A percentile compares a stretch with the other conserved stretches of the same genome.
These are phyloP conservation scores for Xylaria polymorpha DNA, from an alignment of 2,329 filamentous ascomycete genomes.

Conservation along the genomic window DNA sequence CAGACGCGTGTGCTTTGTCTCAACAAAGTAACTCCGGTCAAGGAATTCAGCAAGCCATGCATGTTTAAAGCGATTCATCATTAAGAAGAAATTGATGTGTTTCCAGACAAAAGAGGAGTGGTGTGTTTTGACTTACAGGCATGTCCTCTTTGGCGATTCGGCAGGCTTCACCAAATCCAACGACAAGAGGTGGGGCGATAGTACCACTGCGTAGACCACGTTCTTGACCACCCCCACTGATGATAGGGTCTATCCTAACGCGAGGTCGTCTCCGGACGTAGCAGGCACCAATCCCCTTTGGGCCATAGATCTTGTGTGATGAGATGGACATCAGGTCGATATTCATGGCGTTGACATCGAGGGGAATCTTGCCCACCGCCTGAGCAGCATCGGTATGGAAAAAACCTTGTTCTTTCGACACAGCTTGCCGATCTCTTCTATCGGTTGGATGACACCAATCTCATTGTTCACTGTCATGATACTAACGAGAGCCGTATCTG, in stretches of 20 bases:
- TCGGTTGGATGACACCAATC: constrained; percentile 97
- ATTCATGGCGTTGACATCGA: constrained; percentile 98
- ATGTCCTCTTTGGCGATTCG: constrained; percentile 91
- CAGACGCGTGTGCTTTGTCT: constrained; percentile 77
- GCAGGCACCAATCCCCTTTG: constrained; percentile 96
- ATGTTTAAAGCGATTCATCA: constrained; percentile 90
- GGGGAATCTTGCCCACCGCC: constrained; percentile 96
- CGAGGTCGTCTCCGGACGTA: constrained; percentile 92
- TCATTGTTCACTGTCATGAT: constrained; percentile 99
- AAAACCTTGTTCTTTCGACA: constrained; percentile 94
- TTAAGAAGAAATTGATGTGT: constrained; percentile 47
- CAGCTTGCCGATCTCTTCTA: constrained; percentile 91
- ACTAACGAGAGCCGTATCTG: constrained; percentile 91
- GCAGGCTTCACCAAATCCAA: constrained; percentile 96
- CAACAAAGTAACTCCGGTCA: constrained; percentile 70
- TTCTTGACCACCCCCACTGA: constrained; percentile 96
- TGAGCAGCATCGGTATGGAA: constrained; percentile 98
- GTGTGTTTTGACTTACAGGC: constrained; percentile 71
- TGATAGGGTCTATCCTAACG: constrained; percentile 94
- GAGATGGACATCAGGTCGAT: constrained; percentile 99
- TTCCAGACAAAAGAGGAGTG: constrained; percentile 23
- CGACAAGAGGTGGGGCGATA: constrained; percentile 85
- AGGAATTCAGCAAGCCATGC: constrained; percentile 90
- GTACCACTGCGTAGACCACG: constrained; percentile 94
- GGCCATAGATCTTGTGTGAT: constrained; percentile 97